Percentiles rank a stretch among this genome's conserved stretches.
Conservation (phyloP, 768 basidiomycete genomes). For the Exidia glandulosa region DNA sequence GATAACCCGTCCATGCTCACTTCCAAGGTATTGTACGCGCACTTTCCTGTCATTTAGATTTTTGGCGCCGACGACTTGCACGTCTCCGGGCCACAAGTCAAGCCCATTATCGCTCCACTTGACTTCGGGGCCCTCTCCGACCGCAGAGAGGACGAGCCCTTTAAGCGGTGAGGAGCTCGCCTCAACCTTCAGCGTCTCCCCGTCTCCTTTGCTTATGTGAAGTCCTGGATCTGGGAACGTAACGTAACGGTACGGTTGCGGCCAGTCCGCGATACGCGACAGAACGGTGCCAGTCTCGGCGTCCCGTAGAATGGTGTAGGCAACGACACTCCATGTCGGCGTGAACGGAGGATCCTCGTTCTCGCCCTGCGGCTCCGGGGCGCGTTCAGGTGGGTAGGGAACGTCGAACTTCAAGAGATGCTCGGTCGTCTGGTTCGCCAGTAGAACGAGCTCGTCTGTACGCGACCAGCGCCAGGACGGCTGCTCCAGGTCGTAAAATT, state of each 20-base stretch:
- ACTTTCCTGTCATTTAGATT: slow-evolving; percentile 8
- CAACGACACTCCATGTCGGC: slow-evolving; percentile 22
- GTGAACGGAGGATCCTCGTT: slow-evolving; percentile 6
- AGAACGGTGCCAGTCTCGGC: slow-evolving; percentile 13
- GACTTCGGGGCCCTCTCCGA: slow-evolving; percentile 12
- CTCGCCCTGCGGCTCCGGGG: slow-evolving; percentile 1
- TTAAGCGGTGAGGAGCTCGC: slow-evolving; percentile 13
- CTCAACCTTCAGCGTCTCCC: slow-evolving; percentile 8
- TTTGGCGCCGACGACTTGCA: slow-evolving; percentile 6
- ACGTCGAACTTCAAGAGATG: slow-evolving; percentile 18
- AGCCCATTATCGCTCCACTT: slow-evolving; percentile 18
- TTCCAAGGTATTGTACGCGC: slow-evolving; percentile 10
- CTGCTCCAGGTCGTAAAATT: slow-evolving; percentile 22
- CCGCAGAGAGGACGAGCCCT: slow-evolving; percentile 14
- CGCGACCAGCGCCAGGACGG: slow-evolving; percentile 16
- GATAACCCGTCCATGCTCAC: slow-evolving; percentile 1
- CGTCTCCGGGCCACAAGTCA: slow-evolving; percentile 16
- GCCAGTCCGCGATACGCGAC: slow-evolving; percentile 19
- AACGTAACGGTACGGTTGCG: slow-evolving; percentile 21
- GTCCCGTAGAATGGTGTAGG: slow-evolving; percentile 19
- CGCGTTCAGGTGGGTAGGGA: slow-evolving; percentile 13
- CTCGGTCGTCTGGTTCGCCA: slow-evolving; percentile 32
- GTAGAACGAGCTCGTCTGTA: slow-evolving; percentile 14
- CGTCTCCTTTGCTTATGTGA: not conserved
- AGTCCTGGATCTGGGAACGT: slow-evolving; percentile 21